Percentiles rank a stretch among this genome's conserved stretches.
Conservation (phyloP, 2,329 filamentous ascomycete species). For the Fusarium avenaceum region DNA sequence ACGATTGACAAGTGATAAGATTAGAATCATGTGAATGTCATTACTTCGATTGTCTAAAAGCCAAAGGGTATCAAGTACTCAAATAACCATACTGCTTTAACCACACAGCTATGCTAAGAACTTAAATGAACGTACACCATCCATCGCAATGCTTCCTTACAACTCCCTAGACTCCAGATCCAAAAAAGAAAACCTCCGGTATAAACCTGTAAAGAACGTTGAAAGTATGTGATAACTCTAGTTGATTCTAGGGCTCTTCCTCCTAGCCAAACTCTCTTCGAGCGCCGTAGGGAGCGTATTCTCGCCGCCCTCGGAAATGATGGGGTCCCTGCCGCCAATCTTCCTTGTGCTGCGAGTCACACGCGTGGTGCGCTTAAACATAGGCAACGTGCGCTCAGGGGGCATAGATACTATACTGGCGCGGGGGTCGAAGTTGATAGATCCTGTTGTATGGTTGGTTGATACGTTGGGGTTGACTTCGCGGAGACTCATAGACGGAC, state of each 20-base stretch:
- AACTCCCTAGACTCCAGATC: constrained; percentile 37
- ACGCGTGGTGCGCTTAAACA: constrained; percentile 62
- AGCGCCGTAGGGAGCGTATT: constrained; percentile 64
- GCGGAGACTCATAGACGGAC: constrained; percentile 62
- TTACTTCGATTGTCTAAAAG: constrained; percentile 43
- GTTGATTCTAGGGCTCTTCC: constrained; percentile 68
- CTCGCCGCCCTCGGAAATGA: constrained; percentile 63
- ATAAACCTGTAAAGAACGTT: constrained; percentile 6
- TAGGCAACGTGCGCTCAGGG: constrained; percentile 60
- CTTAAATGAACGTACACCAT: constrained; percentile 20
- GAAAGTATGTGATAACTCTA: constrained; percentile 32
- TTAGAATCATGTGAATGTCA: constrained; percentile 29
- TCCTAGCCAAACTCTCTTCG: constrained; percentile 61
- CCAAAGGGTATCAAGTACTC: constrained; percentile 54
- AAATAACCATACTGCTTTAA: constrained; percentile 49
- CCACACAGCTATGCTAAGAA: constrained; percentile 26
- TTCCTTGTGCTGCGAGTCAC: constrained; percentile 55
- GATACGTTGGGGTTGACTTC: constrained; percentile 69
- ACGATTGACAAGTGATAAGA: neutral
- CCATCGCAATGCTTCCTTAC: constrained; percentile 17
- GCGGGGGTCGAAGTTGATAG: constrained; percentile 59
- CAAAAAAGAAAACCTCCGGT: constrained; percentile 4
- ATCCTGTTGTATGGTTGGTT: constrained; percentile 56
- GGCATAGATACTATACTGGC: constrained; percentile 59
- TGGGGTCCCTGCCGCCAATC: constrained; percentile 36